Evolutionary conservation across 2,329 filamentous ascomycete genomes (phyloP).

Genomic region (Teratosphaeriaceae sp.): DNA sequence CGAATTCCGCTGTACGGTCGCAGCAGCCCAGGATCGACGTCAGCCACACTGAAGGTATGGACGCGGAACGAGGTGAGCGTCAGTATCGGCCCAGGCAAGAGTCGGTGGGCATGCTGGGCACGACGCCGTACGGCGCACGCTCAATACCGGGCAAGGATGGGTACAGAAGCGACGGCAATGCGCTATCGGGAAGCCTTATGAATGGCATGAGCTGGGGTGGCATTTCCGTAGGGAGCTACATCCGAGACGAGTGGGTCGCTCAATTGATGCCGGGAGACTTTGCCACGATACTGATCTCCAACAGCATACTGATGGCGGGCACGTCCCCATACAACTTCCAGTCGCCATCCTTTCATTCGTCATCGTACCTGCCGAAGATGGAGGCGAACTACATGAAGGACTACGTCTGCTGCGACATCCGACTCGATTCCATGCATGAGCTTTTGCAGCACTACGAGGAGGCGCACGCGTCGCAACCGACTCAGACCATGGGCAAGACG

Average conservation of each 20-base stretch:
- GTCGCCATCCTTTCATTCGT: conserved; percentile 93
- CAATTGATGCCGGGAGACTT: background rate
- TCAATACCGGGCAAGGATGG: conserved; percentile 56
- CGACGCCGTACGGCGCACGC: conserved; percentile 51
- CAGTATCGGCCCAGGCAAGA: conserved; percentile 41
- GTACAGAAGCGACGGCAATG: conserved; percentile 49
- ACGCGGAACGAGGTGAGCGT: conserved; percentile 1
- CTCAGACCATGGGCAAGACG: conserved; percentile 33
- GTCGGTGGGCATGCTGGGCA: conserved; percentile 45
- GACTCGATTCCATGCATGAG: conserved; percentile 85
- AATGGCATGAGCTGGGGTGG: conserved; percentile 96
- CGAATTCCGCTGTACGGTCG: conserved; percentile 56
- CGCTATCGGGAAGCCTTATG: conserved; percentile 49
- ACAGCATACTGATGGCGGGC: conserved; percentile 87
- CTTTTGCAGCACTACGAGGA: conserved; percentile 96
- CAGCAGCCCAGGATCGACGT: conserved; percentile 44
- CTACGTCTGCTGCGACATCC: conserved; percentile 90
- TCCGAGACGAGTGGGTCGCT: conserved; percentile 86
- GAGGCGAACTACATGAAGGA: conserved; percentile 98
- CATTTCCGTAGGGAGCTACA: conserved; percentile 92
- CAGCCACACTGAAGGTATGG: conserved; percentile 17
- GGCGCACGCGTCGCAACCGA: conserved; percentile 63
- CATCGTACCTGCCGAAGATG: conserved; percentile 90
- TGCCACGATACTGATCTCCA: conserved; percentile 9
- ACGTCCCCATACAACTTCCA: conserved; percentile 84